phyloP scores from a whole-genome alignment of 495 filamentous ascomycete species.

The Thermothielavioides terrestris region DNA sequence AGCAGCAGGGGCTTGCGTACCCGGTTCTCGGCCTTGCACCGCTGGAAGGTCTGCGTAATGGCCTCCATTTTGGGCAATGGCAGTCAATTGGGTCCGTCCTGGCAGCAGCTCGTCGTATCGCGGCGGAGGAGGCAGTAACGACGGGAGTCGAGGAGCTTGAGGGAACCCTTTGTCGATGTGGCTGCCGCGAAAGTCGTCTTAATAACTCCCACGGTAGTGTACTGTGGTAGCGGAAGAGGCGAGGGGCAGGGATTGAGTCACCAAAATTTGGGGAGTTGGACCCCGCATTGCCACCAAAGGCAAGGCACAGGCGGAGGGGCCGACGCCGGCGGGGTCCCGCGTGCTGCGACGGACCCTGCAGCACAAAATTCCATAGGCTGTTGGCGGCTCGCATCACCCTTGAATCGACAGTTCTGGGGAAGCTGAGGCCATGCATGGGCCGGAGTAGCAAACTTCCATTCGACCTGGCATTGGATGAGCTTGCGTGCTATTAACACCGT shows the following conservation, averaged over 20 bases:
- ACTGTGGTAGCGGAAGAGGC: not conserved
- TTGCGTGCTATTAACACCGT: not conserved
- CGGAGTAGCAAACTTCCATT: no score
- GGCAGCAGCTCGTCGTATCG: no score
- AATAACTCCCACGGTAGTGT: no score
- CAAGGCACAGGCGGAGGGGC: not conserved
- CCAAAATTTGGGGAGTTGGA: not conserved
- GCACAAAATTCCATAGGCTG: no score
- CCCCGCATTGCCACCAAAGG: not conserved
- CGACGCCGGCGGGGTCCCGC: not conserved
- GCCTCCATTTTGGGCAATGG: slow-evolving; percentile 48
- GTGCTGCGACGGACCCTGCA: not conserved
- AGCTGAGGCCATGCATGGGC: not conserved
- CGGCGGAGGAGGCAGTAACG: not conserved
- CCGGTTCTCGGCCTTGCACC: slow-evolving; percentile 68
- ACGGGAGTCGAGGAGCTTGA: not conserved
- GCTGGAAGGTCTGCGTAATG: slow-evolving; percentile 78
- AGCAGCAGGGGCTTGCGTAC: slow-evolving; percentile 43
- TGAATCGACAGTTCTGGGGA: no score
- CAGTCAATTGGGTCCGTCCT: slow-evolving; percentile 12
- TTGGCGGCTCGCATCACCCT: no score
- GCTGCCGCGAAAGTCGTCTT: not conserved
- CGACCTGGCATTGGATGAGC: not conserved
- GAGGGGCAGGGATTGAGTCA: slow-evolving; percentile 10
- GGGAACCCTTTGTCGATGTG: not conserved